Conservation (phyloP, 768 basidiomycete genomes). For the Russula lepida region DNA sequence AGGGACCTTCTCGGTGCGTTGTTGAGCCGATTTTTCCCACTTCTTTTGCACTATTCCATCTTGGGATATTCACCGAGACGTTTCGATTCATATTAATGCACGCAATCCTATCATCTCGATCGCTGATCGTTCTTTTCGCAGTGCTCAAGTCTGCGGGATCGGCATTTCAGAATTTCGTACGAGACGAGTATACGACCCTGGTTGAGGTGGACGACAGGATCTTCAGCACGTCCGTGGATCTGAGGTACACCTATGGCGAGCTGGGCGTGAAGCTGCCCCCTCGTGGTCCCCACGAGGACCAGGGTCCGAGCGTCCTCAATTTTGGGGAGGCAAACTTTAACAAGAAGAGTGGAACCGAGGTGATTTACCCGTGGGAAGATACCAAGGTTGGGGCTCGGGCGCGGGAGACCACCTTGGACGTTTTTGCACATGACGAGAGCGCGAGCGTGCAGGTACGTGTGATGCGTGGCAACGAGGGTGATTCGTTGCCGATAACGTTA, state of each 20-base stretch:
- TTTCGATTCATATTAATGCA: background rate
- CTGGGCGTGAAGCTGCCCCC: slow-evolving; percentile 35
- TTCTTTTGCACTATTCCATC: background rate
- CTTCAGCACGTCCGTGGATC: slow-evolving; percentile 81
- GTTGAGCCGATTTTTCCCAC: slow-evolving; percentile 20
- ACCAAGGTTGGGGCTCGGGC: slow-evolving; percentile 44
- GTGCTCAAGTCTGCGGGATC: slow-evolving; percentile 90
- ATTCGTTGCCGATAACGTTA: background rate
- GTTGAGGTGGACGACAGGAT: slow-evolving; percentile 79
- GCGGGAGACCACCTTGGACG: slow-evolving; percentile 59
- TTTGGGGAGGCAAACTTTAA: slow-evolving; percentile 35
- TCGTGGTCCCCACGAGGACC: background rate
- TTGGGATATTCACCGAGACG: background rate
- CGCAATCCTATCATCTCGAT: background rate
- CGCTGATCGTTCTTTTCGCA: slow-evolving; percentile 25
- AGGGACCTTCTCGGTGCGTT: slow-evolving; percentile 70
- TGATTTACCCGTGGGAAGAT: slow-evolving; percentile 46
- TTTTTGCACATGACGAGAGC: slow-evolving; percentile 82
- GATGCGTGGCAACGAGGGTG: slow-evolving; percentile 35
- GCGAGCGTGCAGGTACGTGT: slow-evolving; percentile 78
- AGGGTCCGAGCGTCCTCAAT: slow-evolving; percentile 32
- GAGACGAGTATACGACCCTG: slow-evolving; percentile 87
- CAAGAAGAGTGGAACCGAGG: background rate
- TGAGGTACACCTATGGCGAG: slow-evolving; percentile 55
- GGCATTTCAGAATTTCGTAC: slow-evolving; percentile 69